These are phyloP conservation scores for Volvox reticuliferus DNA, from an alignment of 139 green algal species.

Conservation along the genomic window DNA sequence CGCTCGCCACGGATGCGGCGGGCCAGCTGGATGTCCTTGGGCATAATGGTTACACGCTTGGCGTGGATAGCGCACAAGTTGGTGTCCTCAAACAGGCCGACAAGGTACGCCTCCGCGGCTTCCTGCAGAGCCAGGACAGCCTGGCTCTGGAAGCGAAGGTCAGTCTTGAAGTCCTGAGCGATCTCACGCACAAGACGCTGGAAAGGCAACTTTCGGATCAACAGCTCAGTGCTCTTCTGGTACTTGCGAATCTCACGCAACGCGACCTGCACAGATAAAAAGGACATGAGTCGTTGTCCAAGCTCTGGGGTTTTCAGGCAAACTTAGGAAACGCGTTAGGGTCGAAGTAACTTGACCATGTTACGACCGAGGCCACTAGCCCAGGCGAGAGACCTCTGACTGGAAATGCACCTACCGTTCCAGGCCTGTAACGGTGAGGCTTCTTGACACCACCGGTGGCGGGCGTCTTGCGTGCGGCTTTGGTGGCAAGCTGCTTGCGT, in stretches of 20 bases:
- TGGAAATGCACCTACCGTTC: background rate
- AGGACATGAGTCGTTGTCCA: background rate
- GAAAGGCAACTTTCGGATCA: constrained; percentile 98
- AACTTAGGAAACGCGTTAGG: too few relatives aligned
- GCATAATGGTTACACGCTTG: constrained; percentile 88
- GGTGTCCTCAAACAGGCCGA: constrained; percentile 96
- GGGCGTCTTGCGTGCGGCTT: constrained; percentile 78
- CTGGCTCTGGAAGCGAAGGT: constrained; percentile 95
- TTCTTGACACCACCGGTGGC: constrained; percentile 86
- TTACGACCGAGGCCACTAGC: too few relatives aligned
- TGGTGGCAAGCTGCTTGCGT: constrained; percentile 96
- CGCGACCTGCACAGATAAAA: background rate
- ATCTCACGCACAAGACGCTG: constrained; percentile 98
- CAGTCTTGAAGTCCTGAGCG: constrained; percentile 97
- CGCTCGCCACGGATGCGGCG: constrained; percentile 71
- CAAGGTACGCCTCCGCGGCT: constrained; percentile 94
- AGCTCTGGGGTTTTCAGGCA: too few relatives aligned
- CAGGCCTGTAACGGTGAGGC: constrained; percentile 75
- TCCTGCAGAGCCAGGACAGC: constrained; percentile 93
- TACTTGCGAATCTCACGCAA: constrained; percentile 27
- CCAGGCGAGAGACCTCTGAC: too few relatives aligned
- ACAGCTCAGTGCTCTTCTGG: constrained; percentile 74
- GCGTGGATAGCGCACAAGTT: constrained; percentile 94
- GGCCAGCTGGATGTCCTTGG: constrained; percentile 77
- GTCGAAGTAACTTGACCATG: too few relatives aligned